Conservation (phyloP, 2,329 filamentous ascomycete genomes). For the Aspergillus sp. region DNA sequence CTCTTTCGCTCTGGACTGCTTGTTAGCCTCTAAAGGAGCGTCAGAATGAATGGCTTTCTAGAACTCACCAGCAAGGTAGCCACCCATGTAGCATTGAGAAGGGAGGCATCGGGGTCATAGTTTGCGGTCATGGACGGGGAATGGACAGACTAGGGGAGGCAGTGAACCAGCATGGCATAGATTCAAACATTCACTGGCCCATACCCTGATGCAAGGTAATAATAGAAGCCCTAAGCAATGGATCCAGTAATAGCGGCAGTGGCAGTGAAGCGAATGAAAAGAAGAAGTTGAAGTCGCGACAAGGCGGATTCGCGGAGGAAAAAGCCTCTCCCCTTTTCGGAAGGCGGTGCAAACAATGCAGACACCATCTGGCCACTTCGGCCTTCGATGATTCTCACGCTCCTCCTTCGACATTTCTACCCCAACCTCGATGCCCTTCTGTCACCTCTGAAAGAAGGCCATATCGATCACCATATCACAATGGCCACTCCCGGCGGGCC, state of each 20-base stretch:
- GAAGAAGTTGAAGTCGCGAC: not conserved
- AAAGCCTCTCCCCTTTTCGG: constrained; percentile 7
- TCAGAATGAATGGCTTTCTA: not conserved
- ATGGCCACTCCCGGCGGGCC: constrained; percentile 44
- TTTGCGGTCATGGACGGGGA: constrained; percentile 32
- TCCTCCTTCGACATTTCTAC: constrained; percentile 3
- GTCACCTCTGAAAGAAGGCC: not conserved
- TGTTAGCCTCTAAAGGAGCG: too few relatives aligned
- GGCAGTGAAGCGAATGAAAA: not conserved
- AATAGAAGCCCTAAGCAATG: not conserved
- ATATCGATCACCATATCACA: constrained; percentile 2
- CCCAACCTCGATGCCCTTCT: constrained; percentile 6
- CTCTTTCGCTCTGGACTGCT: constrained; percentile 49
- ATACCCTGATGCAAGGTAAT: not conserved
- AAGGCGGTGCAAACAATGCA: not conserved
- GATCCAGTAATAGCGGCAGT: not conserved
- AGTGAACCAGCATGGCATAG: constrained; percentile 6
- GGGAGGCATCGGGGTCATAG: constrained; percentile 33
- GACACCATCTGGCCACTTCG: constrained; percentile 5
- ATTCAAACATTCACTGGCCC: not conserved
- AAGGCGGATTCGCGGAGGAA: not conserved
- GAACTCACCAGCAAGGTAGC: constrained; percentile 32
- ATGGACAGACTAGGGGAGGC: not conserved
- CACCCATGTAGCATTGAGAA: constrained; percentile 30
- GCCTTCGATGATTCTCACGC: not conserved